Percentiles rank a stretch among this genome's conserved stretches.
Evolutionary conservation across 495 filamentous ascomycete genomes (phyloP).

Genomic region (Penicillium pulvis): DNA sequence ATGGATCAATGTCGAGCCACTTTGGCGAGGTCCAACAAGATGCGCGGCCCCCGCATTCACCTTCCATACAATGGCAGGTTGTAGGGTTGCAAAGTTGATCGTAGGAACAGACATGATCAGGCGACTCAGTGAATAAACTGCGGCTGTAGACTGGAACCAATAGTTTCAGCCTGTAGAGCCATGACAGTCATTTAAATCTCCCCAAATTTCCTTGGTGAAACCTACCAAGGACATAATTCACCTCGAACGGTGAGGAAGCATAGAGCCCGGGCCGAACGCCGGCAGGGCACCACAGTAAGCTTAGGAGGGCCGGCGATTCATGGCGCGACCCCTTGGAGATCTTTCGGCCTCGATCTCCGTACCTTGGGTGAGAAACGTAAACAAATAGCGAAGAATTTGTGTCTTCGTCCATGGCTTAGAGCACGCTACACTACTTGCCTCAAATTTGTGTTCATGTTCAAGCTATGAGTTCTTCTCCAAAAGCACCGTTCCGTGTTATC

Average conservation of each 20-base stretch:
- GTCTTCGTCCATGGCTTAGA: neutral
- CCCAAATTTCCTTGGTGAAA: neutral
- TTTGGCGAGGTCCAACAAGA: conserved; percentile 1
- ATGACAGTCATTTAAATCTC: neutral
- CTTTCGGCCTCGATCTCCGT: neutral
- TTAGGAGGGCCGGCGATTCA: neutral
- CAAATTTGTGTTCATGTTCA: neutral
- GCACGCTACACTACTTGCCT: neutral
- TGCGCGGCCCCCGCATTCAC: conserved; percentile 4
- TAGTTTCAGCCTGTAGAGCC: neutral
- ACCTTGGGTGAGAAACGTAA: neutral
- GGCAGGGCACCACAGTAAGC: neutral
- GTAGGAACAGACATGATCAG: conserved; percentile 3
- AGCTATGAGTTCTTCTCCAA: conserved; percentile 1
- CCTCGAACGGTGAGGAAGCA: neutral
- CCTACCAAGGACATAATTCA: neutral
- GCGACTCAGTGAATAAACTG: neutral
- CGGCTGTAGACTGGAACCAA: neutral
- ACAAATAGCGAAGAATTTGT: neutral
- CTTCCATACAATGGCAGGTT: conserved; percentile 5
- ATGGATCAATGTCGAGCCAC: neutral
- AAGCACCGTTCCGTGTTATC: conserved; percentile 35
- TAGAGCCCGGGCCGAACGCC: neutral
- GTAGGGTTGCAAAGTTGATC: conserved; percentile 4
- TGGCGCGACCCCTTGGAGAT: neutral